Base-by-base conservation (phyloP, 306 rosid genomes). In the Quercus suber region DNA sequence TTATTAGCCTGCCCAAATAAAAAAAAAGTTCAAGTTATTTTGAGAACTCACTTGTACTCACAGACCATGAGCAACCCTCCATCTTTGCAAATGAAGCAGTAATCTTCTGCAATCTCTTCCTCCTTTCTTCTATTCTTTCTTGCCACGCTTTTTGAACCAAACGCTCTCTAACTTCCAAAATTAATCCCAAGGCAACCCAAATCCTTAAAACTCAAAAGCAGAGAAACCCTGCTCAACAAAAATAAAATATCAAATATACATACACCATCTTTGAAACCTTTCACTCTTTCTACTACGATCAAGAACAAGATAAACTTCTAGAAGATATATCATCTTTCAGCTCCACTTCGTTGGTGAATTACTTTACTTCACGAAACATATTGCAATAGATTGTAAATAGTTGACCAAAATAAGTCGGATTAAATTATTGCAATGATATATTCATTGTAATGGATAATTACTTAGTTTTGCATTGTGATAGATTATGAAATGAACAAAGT, bases 21-120 rank as follows among this genome's bases (percentile, higher is more conserved):
- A 30, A 37, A 69, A 15, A 65, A 49, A 18, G 35, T 78, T 77
- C 20, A 20, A 4, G 19, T 21, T 57, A 4, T 74, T 65, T 74
- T 65, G 21, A 51, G 65, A 73, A 68, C 78, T 57, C 63, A 91
- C 97, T 69, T 76, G 77, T 71, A 80, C 53, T 92, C 97, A 70
- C 94, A 89, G 19, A 86, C 51, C 71, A 81, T 69, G 65, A 92
- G 73, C 0, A 10, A 15, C 2, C 97, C 94, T 64, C 92, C 97
- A 79, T 89, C 97, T 74, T 92, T 92, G 76, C 97, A 92, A 2
- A 0, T 4, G 77, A 89, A 88, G 80, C 97, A 92, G 65, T 45
- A 84, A 63, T 84, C 91, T 65, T 92, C 97, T 28, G 85, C 84
- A 78, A 80, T 49, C 53, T 83, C 88, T 68, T 88, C 97, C 84